Evolutionary conservation across 2,329 filamentous ascomycete genomes (phyloP), one percentile per base, ranked within the genome.

Genomic region (Nigrospora oryzae): DNA sequence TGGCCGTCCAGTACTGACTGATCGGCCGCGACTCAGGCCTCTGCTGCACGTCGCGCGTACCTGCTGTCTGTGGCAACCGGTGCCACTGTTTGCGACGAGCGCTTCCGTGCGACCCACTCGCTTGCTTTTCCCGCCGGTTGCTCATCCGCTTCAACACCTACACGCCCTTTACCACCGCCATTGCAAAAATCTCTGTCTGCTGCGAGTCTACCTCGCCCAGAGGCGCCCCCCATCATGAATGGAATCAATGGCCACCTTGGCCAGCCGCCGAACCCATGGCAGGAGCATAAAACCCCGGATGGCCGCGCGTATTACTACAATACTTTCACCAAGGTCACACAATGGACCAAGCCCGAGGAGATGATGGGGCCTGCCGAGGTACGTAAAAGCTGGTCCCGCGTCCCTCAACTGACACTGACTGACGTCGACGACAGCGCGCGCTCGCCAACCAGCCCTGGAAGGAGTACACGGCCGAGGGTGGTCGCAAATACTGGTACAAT

Each of bases 401-500:
- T 42, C 51, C 44, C 56, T 41, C 47, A 38, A 33, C 28, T 31
- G n/a, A 23, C 30, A 49, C 47, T 57, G 31, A 57, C 53, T 44
- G 40, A 48, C 45, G 11, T 46, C 23, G 30, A 48, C 44, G 17
- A 19, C 49, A 90, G 88, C 85, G 85, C 60, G 87, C 87, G 44
- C 75, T 94, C 40, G 76, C 84, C 42, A 83, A 84, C 56, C 86
- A 93, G 55, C 86, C 87, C 51, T 98, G 90, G 89, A 93, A 91
- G 59, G 89, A 95, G 65, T 93, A 95, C 60, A 89, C 84, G 23
- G 83, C 87, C 17, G 82, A 89, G 50, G 86, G 88, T 51, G 93
- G 91, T 39, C 82, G 84, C 56, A 88, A 91, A 61, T 98, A 98
- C 67, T 98, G 89, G 86, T 91, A 90, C 65, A 93, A 98, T 64